Percentiles rank a stretch among this genome's conserved stretches.
Evolutionary conservation across 352 stramenopile species (phyloP).

Genomic region (Phytophthora fragariaefolia): DNA sequence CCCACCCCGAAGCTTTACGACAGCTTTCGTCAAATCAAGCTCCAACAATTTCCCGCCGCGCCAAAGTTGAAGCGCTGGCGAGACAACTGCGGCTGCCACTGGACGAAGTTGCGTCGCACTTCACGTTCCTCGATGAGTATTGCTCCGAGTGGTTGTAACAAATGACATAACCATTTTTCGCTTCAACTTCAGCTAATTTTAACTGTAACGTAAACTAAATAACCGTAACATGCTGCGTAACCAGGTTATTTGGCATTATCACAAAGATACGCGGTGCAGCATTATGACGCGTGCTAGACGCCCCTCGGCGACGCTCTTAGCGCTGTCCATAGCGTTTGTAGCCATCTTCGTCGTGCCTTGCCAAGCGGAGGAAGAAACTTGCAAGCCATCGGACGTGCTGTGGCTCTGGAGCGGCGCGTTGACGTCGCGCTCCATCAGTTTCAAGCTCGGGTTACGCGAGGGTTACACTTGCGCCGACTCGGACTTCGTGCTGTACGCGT

Average conservation of each 20-base stretch:
- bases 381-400: slow-evolving; percentile 53
- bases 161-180: neutral
- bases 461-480: slow-evolving; percentile 53
- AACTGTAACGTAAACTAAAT: neutral
- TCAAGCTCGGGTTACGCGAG: slow-evolving; percentile 72
- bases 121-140: slow-evolving; percentile 60
- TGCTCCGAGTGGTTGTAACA: slow-evolving; percentile 17
- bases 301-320: slow-evolving; percentile 16
- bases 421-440: slow-evolving; percentile 66
- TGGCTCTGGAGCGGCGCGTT: slow-evolving; percentile 83
- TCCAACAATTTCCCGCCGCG: slow-evolving; percentile 24
- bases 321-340: slow-evolving; percentile 8
- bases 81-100: slow-evolving; percentile 59
- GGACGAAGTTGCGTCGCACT: slow-evolving; percentile 57
- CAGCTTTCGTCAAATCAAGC: slow-evolving; percentile 16
- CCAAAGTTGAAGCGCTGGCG: slow-evolving; percentile 52
- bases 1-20: slow-evolving; percentile 48
- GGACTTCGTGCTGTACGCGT: slow-evolving; percentile 67
- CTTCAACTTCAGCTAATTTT: neutral
- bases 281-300: slow-evolving; percentile 11
- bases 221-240: neutral
- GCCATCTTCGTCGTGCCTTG: neutral
- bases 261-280: neutral
- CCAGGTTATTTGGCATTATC: slow-evolving; percentile 4
- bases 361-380: slow-evolving; percentile 21